Percentiles rank a stretch among this genome's conserved stretches.
Conservation (phyloP, 1,139 yeast genomes). For the Zhuliangozyma blackwelliae region DNA sequence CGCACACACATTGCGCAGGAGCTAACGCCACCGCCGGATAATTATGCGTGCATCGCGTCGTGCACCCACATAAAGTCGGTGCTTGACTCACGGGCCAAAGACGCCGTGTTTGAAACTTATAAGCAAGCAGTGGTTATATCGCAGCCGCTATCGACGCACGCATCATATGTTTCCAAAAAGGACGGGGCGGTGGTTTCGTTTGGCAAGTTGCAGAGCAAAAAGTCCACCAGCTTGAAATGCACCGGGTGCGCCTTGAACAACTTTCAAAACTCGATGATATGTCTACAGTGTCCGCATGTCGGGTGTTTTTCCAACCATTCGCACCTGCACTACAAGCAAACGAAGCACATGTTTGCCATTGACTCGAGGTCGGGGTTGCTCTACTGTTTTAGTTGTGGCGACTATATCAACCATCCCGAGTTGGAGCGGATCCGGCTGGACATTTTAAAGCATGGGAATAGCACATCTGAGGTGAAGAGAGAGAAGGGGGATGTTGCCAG, state of each 20-base stretch:
- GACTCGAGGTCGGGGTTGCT: constrained; percentile 56
- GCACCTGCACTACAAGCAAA: constrained; percentile 51
- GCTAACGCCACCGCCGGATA: constrained; percentile 15
- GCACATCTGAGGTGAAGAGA: not conserved
- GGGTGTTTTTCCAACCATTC: constrained; percentile 61
- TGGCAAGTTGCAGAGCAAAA: constrained; percentile 31
- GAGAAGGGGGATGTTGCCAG: constrained; percentile 18
- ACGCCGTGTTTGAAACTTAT: constrained; percentile 55
- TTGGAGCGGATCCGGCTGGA: constrained; percentile 49
- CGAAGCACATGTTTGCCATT: constrained; percentile 73
- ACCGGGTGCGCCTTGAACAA: constrained; percentile 44
- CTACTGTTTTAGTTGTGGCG: constrained; percentile 75
- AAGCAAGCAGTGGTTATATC: constrained; percentile 52
- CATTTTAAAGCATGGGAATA: constrained; percentile 9
- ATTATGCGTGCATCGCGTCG: constrained; percentile 32
- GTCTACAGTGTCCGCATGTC: constrained; percentile 79
- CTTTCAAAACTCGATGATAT: constrained; percentile 54
- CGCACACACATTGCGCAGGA: constrained; percentile 3
- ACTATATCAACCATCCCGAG: constrained; percentile 58
- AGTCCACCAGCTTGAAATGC: constrained; percentile 45
- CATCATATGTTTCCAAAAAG: constrained; percentile 24
- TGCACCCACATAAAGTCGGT: constrained; percentile 56
- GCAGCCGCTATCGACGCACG: constrained; percentile 20
- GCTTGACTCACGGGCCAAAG: constrained; percentile 50
- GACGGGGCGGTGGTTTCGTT: constrained; percentile 28